Conservation (phyloP, 2,329 filamentous ascomycete species). For the Cladophialophora psammophila region DNA sequence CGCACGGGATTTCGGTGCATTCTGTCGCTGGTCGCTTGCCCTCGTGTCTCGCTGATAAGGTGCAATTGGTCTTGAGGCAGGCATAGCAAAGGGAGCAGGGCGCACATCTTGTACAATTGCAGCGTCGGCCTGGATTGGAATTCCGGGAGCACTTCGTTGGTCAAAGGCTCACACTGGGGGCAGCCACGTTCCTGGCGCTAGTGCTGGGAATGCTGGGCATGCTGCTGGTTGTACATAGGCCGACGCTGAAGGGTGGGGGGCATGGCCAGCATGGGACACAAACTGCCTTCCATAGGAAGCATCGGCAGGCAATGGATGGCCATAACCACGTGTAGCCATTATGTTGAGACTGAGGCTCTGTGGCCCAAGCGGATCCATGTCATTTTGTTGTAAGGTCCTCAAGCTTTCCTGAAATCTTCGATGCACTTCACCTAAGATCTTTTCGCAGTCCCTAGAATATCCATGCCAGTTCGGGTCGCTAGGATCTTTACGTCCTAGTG, state of each 20-base stretch:
- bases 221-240: not conserved
- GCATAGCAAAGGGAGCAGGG: not conserved
- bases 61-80: not conserved
- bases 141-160: not conserved
- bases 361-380: not conserved
- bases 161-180: too few relatives aligned
- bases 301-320: not conserved
- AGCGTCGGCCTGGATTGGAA: not conserved
- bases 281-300: not conserved
- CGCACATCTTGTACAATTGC: not conserved
- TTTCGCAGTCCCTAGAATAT: not conserved
- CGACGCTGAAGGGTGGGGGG: not conserved
- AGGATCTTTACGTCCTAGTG: not conserved
- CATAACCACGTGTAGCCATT: not conserved
- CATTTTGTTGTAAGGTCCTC: not conserved
- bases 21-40: not conserved
- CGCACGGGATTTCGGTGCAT: not conserved
- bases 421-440: not conserved
- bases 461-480: not conserved
- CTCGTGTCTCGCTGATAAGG: not conserved
- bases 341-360: not conserved
- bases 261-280: not conserved
- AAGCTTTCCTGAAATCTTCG: not conserved
- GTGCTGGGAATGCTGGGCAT: too few relatives aligned
- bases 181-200: too few relatives aligned